phyloP scores from a whole-genome alignment of 1,139 yeast genomes.

The Suhomyces anneliseae region DNA sequence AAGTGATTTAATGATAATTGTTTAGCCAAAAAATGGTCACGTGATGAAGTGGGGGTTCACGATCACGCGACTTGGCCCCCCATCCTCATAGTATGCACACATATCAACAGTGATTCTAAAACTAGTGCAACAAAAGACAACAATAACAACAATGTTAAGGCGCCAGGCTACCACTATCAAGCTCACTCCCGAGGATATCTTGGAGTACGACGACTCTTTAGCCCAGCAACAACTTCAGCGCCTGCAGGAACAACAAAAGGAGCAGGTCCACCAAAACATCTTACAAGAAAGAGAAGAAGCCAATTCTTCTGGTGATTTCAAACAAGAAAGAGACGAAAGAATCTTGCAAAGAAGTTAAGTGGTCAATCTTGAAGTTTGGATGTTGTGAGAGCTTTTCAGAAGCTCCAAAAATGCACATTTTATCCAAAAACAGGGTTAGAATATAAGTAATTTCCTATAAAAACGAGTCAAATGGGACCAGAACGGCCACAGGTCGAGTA shows the following conservation, averaged over 20 bases:
- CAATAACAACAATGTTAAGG: constrained; percentile 46
- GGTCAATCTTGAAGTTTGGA: too few relatives aligned
- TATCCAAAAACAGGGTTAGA: too few relatives aligned
- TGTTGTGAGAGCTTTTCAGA: not conserved
- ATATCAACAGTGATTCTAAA: too few relatives aligned
- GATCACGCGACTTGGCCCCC: not conserved
- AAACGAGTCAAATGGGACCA: not conserved
- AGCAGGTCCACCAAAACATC: constrained; percentile 1
- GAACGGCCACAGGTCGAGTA: not conserved
- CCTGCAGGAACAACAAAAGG: constrained; percentile 6
- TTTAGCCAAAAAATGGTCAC: not conserved
- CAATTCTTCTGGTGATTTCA: constrained; percentile 1
- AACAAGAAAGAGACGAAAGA: constrained; percentile 11
- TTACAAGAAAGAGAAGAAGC: constrained; percentile 7
- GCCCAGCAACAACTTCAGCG: constrained; percentile 7
- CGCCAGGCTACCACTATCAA: constrained; percentile 64
- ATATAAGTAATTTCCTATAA: too few relatives aligned
- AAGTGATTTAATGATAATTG: not conserved
- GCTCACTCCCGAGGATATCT: constrained; percentile 65
- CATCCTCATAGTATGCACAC: too few relatives aligned
- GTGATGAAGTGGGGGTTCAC: not conserved
- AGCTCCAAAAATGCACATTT: not conserved
- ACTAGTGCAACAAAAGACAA: too few relatives aligned
- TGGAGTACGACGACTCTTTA: constrained; percentile 54
- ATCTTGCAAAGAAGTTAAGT: constrained; percentile 5